phyloP scores from a whole-genome alignment of 371 early-diverging fungal genomes.

The Lichtheimia corymbifera region DNA sequence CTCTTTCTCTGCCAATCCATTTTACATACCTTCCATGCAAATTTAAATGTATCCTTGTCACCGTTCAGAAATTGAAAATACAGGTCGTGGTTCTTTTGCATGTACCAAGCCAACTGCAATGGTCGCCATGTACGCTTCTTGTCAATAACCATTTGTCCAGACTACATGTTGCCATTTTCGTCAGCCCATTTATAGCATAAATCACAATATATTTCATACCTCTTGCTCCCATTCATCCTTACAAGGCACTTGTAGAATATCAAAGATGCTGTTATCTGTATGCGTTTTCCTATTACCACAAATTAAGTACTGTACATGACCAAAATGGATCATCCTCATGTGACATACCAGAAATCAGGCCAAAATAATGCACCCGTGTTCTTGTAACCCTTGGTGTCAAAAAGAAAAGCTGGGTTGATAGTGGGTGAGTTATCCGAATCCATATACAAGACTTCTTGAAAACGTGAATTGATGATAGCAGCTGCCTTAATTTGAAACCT shows the following conservation, averaged over 20 bases:
- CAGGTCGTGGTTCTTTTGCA: slow-evolving; percentile 40
- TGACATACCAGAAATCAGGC: slow-evolving; percentile 56
- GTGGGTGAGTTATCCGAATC: slow-evolving; percentile 58
- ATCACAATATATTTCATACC: slow-evolving; percentile 13
- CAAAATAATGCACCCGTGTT: slow-evolving; percentile 56
- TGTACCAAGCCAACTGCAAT: slow-evolving; percentile 44
- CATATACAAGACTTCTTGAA: slow-evolving; percentile 50
- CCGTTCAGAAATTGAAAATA: slow-evolving; percentile 51
- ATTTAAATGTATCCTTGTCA: slow-evolving; percentile 51
- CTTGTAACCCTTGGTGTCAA: slow-evolving; percentile 41
- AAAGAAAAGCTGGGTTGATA: slow-evolving; percentile 47
- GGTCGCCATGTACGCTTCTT: slow-evolving; percentile 39
- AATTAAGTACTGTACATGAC: neutral
- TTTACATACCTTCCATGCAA: slow-evolving; percentile 40
- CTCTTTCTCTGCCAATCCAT: neutral
- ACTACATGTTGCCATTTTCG: slow-evolving; percentile 17
- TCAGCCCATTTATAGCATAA: neutral
- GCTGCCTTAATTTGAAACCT: slow-evolving; percentile 56
- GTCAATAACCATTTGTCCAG: slow-evolving; percentile 49
- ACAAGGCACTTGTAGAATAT: slow-evolving; percentile 35
- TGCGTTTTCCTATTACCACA: slow-evolving; percentile 39
- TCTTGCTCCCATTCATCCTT: slow-evolving; percentile 53
- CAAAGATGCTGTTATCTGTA: slow-evolving; percentile 43
- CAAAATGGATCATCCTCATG: neutral
- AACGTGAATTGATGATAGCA: slow-evolving; percentile 49